Evolutionary conservation across 352 stramenopile species (phyloP).

Genomic region (Phytopythium mirpurense): DNA sequence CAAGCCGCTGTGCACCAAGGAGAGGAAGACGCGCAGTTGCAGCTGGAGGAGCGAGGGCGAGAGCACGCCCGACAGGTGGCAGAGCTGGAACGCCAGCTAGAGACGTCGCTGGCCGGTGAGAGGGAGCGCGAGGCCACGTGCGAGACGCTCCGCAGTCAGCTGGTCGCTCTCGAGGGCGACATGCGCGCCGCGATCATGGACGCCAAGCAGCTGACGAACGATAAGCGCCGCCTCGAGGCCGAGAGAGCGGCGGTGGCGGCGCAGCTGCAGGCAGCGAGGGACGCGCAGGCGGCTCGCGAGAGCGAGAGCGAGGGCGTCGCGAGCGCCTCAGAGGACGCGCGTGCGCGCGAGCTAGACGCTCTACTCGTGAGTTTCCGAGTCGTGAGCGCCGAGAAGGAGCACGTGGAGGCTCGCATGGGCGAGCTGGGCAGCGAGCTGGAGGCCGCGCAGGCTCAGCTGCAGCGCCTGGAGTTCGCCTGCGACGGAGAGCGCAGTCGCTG

Average conservation of each 20-base stretch:
- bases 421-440: conserved; percentile 32
- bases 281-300: not conserved
- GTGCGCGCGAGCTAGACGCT: conserved; percentile 49
- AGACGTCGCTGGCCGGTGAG: conserved; percentile 10
- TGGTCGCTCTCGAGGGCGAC: conserved; percentile 17
- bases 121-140: conserved; percentile 18
- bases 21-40: conserved; percentile 9
- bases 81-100: conserved; percentile 16
- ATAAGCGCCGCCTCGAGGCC: conserved; percentile 29
- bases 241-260: conserved; percentile 14
- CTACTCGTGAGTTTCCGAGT: conserved; percentile 28
- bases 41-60: conserved; percentile 12
- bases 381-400: conserved; percentile 32
- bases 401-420: conserved; percentile 20
- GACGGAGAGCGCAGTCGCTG: conserved; percentile 21
- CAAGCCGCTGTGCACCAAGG: not conserved
- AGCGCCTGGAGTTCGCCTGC: conserved; percentile 22
- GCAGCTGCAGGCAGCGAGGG: conserved; percentile 2
- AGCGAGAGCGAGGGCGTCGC: conserved; percentile 6
- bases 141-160: conserved; percentile 16
- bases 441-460: conserved; percentile 12
- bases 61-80: conserved; percentile 13
- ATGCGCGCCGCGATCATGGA: conserved; percentile 9
- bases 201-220: conserved; percentile 24
- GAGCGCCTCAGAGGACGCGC: conserved; percentile 17